Conservation (phyloP, 2,329 filamentous ascomycete genomes). For the Verticillium nonalfalfae region DNA sequence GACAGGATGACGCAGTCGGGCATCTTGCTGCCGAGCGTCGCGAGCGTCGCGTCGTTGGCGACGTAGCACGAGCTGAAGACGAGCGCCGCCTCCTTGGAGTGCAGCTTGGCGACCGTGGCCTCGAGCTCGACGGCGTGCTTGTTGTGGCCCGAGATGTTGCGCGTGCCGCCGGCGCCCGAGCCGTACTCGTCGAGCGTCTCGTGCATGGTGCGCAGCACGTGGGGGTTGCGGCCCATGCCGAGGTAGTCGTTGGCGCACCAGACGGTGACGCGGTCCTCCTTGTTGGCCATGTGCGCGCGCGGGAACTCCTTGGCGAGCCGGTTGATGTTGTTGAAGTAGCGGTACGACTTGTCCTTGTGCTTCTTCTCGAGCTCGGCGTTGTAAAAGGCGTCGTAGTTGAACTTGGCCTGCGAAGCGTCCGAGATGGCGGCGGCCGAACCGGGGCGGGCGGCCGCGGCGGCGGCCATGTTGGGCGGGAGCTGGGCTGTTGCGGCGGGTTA, state of each 20-base stretch:
- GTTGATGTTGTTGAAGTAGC: conserved; percentile 99
- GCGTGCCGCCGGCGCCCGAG: conserved; percentile 87
- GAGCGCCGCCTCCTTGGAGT: conserved; percentile 84
- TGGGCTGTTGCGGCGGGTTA: conserved; percentile 22
- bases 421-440: conserved; percentile 11
- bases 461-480: conserved; percentile 23
- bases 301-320: conserved; percentile 94
- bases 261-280: conserved; percentile 84
- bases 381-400: conserved; percentile 92
- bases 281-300: conserved; percentile 79
- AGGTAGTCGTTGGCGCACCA: conserved; percentile 99
- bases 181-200: conserved; percentile 91
- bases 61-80: conserved; percentile 99
- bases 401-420: conserved; percentile 44
- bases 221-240: conserved; percentile 88
- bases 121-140: conserved; percentile 86
- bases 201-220: conserved; percentile 89
- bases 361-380: conserved; percentile 89
- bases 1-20: conserved; percentile 97
- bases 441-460: conserved; percentile 15
- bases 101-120: conserved; percentile 73
- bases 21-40: conserved; percentile 93
- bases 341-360: conserved; percentile 99
- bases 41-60: conserved; percentile 93
- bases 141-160: conserved; percentile 98